Base-by-base conservation (phyloP, 208 protist genomes). In the Trypanosoma cruzi region DNA sequence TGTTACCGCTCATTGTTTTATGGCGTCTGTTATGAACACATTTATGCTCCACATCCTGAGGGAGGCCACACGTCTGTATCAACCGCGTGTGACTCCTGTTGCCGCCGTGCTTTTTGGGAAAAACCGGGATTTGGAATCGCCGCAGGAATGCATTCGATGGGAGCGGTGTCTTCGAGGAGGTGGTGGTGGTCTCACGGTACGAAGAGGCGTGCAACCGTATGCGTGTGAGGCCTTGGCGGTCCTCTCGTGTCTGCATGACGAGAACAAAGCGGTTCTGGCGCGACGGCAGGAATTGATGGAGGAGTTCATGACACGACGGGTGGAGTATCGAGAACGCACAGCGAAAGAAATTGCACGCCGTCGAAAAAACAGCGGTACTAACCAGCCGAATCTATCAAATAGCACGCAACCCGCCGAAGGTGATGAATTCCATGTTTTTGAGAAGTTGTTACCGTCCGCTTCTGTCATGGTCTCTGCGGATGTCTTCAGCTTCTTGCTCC, bases 391-490 rank as follows among this genome's bases (percentile, higher is more conserved):
- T 18, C 42, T 31, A 22, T 31, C 1, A 20, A 58, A 40, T 48
- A 60, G 57, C 16, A n/a, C 22, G 1, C n/a, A 37, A 16, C 20
- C 13, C 0, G 34, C n/a, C 22, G 46, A 64, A 11, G 53, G 59
- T 26, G 40, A 64, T n/a, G 48, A 57, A 29, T 55, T 68, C 4
- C 46, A 79, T 22, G n/a, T 82, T 59, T 48, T 89, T n/a, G 81
- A 85, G 29, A 71, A 72, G 4, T 69, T 92, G 16, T 74, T 88
- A 28, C 85, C 88, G 8, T 52, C 76, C 44, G 84, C 80, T 0
- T 73, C 77, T 22, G 71, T 68, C 42, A 71, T 77, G 26, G 74
- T 89, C 4, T 69, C 68, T 28, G 65, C 82, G 0, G 70, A 75
- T 34, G 81, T 71, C 24, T 66, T 79, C 4, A 75, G 80, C 28